A percentile compares a stretch with the other conserved stretches of the same genome.
Evolutionary conservation across 2,329 filamentous ascomycete genomes (phyloP).

Genomic region (Dothideomycetes sp.): DNA sequence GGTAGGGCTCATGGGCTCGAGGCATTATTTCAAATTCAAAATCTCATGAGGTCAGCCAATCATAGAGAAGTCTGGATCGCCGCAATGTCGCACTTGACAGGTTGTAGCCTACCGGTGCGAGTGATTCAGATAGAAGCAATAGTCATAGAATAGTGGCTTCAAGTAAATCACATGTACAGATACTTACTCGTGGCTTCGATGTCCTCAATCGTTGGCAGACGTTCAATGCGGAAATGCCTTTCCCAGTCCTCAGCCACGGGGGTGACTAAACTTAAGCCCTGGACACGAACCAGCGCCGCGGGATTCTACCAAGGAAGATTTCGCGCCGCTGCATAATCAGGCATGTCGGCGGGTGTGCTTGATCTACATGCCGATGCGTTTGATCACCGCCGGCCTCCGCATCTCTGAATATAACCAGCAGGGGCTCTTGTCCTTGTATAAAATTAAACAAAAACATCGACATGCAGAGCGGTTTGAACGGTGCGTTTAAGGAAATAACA

Average conservation of each 20-base stretch:
- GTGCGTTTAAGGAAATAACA: conserved; percentile 1
- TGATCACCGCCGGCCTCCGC: conserved; percentile 5
- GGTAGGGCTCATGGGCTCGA: no score
- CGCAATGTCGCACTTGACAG: no score
- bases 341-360: no score
- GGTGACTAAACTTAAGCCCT: no score
- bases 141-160: not conserved
- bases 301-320: no score
- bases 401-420: conserved; percentile 4
- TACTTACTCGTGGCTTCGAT: conserved; percentile 2
- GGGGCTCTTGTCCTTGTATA: conserved; percentile 5
- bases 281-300: not conserved
- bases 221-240: not conserved
- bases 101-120: conserved; percentile 1
- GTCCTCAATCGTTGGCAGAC: not conserved
- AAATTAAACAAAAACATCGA: conserved; percentile 7
- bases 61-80: no score
- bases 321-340: no score
- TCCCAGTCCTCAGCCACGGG: not conserved
- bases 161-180: not conserved
- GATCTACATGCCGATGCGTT: conserved; percentile 4
- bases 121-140: conserved; percentile 1
- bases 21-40: no score
- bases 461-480: not conserved
- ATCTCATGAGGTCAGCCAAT: no score